These are phyloP conservation scores for Trichoderma gracile DNA, from an alignment of 2,329 filamentous ascomycete species.

Conservation along the genomic window DNA sequence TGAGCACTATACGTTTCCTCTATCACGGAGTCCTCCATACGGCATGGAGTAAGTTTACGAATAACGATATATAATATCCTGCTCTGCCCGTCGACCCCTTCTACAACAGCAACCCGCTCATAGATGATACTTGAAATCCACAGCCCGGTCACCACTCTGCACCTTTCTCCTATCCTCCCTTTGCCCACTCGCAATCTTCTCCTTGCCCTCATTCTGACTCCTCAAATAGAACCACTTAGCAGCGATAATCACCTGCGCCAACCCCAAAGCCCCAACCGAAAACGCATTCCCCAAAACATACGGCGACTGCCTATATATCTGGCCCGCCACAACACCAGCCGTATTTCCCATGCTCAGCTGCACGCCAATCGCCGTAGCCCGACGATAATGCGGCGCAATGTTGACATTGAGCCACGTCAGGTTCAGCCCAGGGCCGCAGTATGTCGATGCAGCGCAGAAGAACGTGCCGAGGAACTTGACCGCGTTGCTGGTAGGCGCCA, in stretches of 20 bases:
- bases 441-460: constrained; percentile 49
- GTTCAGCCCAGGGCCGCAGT: constrained; percentile 50
- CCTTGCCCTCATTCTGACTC: constrained; percentile 45
- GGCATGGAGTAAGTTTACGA: no score
- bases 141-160: constrained; percentile 47
- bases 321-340: constrained; percentile 47
- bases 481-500: constrained; percentile 50
- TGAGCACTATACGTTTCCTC: no score
- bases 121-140: constrained; percentile 51
- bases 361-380: constrained; percentile 49
- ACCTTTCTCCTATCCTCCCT: constrained; percentile 47
- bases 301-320: constrained; percentile 39
- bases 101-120: constrained; percentile 19
- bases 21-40: no score
- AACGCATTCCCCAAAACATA: constrained; percentile 38
- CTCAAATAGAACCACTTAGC: constrained; percentile 47
- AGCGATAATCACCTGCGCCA: constrained; percentile 42
- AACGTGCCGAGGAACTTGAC: constrained; percentile 54
- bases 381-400: constrained; percentile 47
- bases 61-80: no score
- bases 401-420: constrained; percentile 50
- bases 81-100: no score
- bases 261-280: constrained; percentile 33
- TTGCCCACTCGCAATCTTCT: constrained; percentile 41
- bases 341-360: constrained; percentile 49